A percentile compares a stretch with the other conserved stretches of the same genome.
phyloP scores from a whole-genome alignment of 129 eudicot genomes.

The Chrysanthemum makinoi region DNA sequence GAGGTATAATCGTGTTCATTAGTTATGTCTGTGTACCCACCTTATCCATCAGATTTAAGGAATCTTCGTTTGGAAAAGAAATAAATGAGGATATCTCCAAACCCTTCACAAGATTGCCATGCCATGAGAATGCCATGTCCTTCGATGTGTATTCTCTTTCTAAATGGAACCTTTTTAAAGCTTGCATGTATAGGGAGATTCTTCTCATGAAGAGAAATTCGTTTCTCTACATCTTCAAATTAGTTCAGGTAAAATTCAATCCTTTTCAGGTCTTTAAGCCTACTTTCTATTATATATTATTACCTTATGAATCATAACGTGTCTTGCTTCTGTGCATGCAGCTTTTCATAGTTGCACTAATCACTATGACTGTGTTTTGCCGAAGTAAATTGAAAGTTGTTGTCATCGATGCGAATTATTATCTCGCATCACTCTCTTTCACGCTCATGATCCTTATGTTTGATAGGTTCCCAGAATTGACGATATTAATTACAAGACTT shows the following conservation, averaged over 20 bases:
- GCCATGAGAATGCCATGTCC: conserved; percentile 41
- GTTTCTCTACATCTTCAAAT: conserved; percentile 42
- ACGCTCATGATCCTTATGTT: conserved; percentile 53
- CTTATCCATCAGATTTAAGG: conserved; percentile 40
- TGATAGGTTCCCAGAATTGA: conserved; percentile 64
- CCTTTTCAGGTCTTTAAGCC: too few species aligned
- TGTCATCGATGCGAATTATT: conserved; percentile 52
- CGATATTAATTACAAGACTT: conserved; percentile 62
- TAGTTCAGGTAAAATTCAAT: conserved; percentile 27
- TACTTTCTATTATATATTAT: too few species aligned
- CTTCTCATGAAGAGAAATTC: conserved; percentile 52
- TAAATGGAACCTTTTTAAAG: conserved; percentile 43
- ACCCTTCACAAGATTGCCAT: conserved; percentile 30
- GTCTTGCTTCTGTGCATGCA: conserved; percentile 42
- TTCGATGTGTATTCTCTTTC: conserved; percentile 41
- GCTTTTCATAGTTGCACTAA: conserved; percentile 47
- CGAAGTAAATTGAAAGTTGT: conserved; percentile 50
- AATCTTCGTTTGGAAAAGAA: conserved; percentile 42
- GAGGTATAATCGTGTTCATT: too few species aligned
- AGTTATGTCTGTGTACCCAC: conserved; percentile 35
- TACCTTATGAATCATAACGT: too few species aligned
- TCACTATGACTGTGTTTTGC: conserved; percentile 58
- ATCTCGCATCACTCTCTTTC: conserved; percentile 61
- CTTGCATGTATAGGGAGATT: conserved; percentile 50
- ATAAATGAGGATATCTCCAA: conserved; percentile 35